Percentiles rank a stretch among this genome's conserved stretches.
These are phyloP conservation scores for Globisporangium middletonii DNA, from an alignment of 352 stramenopile species.

Conservation along the genomic window DNA sequence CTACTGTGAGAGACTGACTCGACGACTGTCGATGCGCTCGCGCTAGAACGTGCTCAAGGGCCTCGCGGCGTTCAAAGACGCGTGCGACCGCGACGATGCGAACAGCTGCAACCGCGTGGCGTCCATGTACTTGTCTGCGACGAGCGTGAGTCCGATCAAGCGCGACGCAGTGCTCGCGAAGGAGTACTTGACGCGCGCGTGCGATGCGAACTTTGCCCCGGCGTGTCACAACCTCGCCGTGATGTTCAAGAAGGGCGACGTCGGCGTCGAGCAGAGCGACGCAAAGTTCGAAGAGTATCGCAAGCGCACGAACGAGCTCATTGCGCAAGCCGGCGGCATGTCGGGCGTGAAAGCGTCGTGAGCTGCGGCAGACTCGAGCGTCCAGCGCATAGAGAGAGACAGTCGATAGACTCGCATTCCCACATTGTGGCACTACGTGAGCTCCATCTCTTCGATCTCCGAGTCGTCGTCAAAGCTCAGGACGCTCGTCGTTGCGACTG, in stretches of 20 bases:
- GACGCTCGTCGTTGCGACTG: constrained; percentile 1
- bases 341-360: constrained; percentile 30
- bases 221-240: constrained; percentile 87
- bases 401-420: too few species aligned
- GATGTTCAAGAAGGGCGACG: constrained; percentile 87
- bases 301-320: constrained; percentile 67
- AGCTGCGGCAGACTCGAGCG: too few species aligned
- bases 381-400: background rate
- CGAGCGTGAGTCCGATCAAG: constrained; percentile 24
- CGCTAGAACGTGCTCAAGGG: constrained; percentile 52
- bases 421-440: constrained; percentile 10
- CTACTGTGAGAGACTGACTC: too few species aligned
- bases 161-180: constrained; percentile 58
- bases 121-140: constrained; percentile 58
- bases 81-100: constrained; percentile 68
- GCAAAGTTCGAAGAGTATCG: constrained; percentile 68
- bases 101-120: constrained; percentile 81
- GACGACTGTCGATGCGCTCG: too few species aligned
- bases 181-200: constrained; percentile 62
- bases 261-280: constrained; percentile 57
- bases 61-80: constrained; percentile 65
- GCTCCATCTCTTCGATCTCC: constrained; percentile 56
- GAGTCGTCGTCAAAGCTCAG: constrained; percentile 41
- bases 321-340: constrained; percentile 69
- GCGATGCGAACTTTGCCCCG: constrained; percentile 79